Base-by-base conservation (phyloP, 2,329 filamentous ascomycete genomes). In the Raffaelea ambrosiae region DNA sequence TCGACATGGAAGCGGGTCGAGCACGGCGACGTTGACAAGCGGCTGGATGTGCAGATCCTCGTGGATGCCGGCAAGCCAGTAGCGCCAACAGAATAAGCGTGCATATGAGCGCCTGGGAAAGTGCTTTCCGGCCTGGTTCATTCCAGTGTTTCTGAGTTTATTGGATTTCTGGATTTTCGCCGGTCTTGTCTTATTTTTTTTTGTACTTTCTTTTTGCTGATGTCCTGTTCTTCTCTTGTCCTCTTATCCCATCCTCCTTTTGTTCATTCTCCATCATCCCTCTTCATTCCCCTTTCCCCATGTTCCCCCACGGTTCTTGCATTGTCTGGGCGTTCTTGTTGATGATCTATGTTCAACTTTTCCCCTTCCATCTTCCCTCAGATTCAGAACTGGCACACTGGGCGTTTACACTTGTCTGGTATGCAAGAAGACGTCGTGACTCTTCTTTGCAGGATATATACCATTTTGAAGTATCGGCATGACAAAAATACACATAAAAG, bases 1-100 rank as follows among this genome's bases (percentile, higher is more conserved):
- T 81, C 78, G 43, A 98, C 91, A 0, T 98, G 91, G 78, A 97
- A 96, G 69, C 77, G 93, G 54, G 71, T 95, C 16, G 91, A 97
- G 61, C 72, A 77, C 55, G 79, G 78, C 39, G 71, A 79, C 35
- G 69, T 66, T 13, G 63, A 62, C 18, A 66, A 72, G 39, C 66
- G 63, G 50, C 72, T 70, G 33, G 81, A 86, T 56, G 71, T 82
- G 58, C 78, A 84, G 61, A 75, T 84, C 43, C 76, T 86, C 48
- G 80, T 86, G 40, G 79, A 85, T 42, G 77, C 71, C 1, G 83
- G 81, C 13, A 72, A 66, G 49, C 62, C 69, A 0, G 58, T 66
- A 3, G 51, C 59, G 31, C 66, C 66, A 5, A 57, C 62, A 45
- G 53, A 58, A 35, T 54, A 55, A 40, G 44, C 20, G 26, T 16